These are phyloP conservation scores for Pythium myriotylum DNA, from an alignment of 352 stramenopile genomes.

Conservation along the genomic window DNA sequence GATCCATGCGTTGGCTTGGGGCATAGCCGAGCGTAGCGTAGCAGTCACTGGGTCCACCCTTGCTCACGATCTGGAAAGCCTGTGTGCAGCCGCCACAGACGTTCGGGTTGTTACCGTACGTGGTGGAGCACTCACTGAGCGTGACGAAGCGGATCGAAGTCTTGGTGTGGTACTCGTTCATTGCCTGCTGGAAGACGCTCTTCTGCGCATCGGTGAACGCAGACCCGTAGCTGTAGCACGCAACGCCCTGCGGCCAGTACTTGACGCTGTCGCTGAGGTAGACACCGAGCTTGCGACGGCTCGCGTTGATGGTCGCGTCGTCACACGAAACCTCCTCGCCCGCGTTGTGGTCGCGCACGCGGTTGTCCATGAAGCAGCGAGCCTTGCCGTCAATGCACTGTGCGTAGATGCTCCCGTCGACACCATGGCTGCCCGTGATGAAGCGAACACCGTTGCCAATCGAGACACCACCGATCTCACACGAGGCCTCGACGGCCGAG, in stretches of 20 bases:
- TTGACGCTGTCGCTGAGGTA: conserved; percentile 34
- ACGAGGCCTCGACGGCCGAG: conserved; percentile 3
- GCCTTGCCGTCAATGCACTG: conserved; percentile 31
- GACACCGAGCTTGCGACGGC: conserved; percentile 38
- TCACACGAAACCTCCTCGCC: conserved; percentile 35
- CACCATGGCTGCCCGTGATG: conserved; percentile 37
- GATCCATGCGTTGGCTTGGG: conserved; percentile 37
- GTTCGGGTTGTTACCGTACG: conserved; percentile 30
- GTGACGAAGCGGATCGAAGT: conserved; percentile 42
- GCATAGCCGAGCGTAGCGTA: conserved; percentile 49
- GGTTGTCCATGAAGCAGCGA: conserved; percentile 38
- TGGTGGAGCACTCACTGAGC: conserved; percentile 31
- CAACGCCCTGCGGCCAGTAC: conserved; percentile 45
- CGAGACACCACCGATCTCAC: conserved; percentile 21
- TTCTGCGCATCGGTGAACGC: conserved; percentile 37
- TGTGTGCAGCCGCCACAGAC: conserved; percentile 48
- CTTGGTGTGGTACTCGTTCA: conserved; percentile 39
- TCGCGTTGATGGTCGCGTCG: conserved; percentile 39
- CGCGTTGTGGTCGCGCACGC: conserved; percentile 33
- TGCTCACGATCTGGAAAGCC: conserved; percentile 37
- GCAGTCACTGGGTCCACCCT: conserved; percentile 32
- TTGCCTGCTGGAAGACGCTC: conserved; percentile 36
- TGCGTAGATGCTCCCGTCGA: conserved; percentile 48
- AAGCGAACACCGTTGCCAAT: conserved; percentile 28
- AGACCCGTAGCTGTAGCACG: conserved; percentile 37